Evolutionary conservation across 768 basidiomycete genomes (phyloP), one percentile per base, ranked within the genome.

Genomic region (Lentinula boryana): DNA sequence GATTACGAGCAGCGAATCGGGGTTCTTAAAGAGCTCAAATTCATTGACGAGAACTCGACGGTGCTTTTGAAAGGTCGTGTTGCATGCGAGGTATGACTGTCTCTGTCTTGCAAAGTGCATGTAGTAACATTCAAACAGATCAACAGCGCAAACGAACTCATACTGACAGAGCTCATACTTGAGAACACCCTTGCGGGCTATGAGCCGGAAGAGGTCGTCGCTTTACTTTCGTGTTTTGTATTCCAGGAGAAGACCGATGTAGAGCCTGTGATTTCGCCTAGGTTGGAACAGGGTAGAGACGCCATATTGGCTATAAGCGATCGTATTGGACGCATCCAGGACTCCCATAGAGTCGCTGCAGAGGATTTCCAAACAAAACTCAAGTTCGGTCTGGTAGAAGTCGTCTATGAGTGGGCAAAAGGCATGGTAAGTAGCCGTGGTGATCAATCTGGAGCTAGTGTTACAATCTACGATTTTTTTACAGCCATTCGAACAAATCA

Each of bases 351-450:
- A 68, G 92, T 98, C 0, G 78, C 85, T 54, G 84, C 82, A 32
- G 91, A 90, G 66, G 91, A 86, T 61, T 92, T 90, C 70, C 85
- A 87, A 57, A 82, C 84, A 51, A 84, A 78, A 61, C 84, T 95
- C 66, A 98, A 97, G 71, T 89, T 90, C 63, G 97, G 97, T 6
- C 76, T 99, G 23, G 85, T 93, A 8, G 96, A 99, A 69, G 97
- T 96, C 1, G 97, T 98, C 6, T 98, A 98, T 69, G 97, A 98
- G 72, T 99, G 97, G 97, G 95, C 97, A 0, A 93, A 90, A 71
- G 97, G 97, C 58, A 98, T 96, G 95, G 96, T 96, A 66, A 66
- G 85, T 63, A 55, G 23, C n/a, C 8, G 46, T 54, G 52, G 4
- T 27, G 9, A 43, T 36, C 13, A 43, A 35, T n/a, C 9, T 23